Conservation (phyloP, 257 asterid species). For the Solanum raphanifolium region DNA sequence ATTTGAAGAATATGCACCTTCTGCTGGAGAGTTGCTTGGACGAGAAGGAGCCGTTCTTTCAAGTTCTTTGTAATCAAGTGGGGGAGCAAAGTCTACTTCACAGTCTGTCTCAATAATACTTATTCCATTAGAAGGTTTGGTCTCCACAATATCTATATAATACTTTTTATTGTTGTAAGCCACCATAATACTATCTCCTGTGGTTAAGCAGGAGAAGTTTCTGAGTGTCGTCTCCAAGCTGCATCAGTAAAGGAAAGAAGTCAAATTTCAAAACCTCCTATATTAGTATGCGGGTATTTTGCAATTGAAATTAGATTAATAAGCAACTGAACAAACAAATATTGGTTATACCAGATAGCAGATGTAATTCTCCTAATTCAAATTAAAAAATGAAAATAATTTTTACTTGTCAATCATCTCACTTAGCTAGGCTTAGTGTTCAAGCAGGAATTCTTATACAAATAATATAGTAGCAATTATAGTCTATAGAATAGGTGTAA, state of each 20-base stretch:
- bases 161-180: slow-evolving; percentile 91
- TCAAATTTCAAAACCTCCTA: neutral
- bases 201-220: slow-evolving; percentile 92
- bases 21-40: slow-evolving; percentile 53
- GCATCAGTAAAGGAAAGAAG: slow-evolving; percentile 15
- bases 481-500: neutral
- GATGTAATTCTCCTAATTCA: neutral
- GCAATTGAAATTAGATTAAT: neutral
- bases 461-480: neutral
- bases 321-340: neutral
- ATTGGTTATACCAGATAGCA: neutral
- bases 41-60: slow-evolving; percentile 45
- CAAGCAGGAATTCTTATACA: neutral
- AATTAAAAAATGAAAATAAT: neutral
- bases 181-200: slow-evolving; percentile 99
- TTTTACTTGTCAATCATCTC: neutral
- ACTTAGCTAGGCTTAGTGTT: neutral
- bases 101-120: slow-evolving; percentile 95
- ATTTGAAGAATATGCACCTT: slow-evolving; percentile 29
- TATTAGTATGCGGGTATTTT: neutral
- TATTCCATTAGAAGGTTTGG: slow-evolving; percentile 92
- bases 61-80: slow-evolving; percentile 95
- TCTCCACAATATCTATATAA: slow-evolving; percentile 87
- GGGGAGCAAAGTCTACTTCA: slow-evolving; percentile 99
- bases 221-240: slow-evolving; percentile 95